Percentiles rank a stretch among this genome's conserved stretches.
These are phyloP conservation scores for Triticum monococcum DNA, from an alignment of 176 grass and related monocot species.

Conservation along the genomic window DNA sequence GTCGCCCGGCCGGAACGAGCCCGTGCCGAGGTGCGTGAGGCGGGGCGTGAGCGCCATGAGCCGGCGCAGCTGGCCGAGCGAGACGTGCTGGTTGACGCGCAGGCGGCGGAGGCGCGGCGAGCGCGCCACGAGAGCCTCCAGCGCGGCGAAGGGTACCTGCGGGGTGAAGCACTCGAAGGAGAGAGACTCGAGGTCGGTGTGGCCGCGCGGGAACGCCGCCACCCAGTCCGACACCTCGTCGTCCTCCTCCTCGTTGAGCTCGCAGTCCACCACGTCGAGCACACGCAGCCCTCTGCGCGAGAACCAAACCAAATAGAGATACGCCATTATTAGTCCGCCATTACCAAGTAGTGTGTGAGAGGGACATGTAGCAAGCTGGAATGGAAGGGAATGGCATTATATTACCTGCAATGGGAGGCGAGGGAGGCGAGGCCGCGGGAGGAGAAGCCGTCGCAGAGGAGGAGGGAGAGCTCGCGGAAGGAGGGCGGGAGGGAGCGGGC, in stretches of 20 bases:
- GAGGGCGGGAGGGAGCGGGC: constrained; percentile 38
- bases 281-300: constrained; percentile 50
- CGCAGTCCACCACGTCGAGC: constrained; percentile 77
- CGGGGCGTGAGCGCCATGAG: constrained; percentile 64
- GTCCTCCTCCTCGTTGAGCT: constrained; percentile 51
- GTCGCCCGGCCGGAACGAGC: constrained; percentile 52
- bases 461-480: constrained; percentile 71
- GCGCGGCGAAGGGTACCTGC: constrained; percentile 41
- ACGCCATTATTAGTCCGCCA: background rate
- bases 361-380: background rate
- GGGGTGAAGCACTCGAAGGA: constrained; percentile 65
- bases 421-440: constrained; percentile 70
- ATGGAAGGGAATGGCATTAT: background rate
- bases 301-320: background rate
- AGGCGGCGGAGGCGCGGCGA: constrained; percentile 69
- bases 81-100: constrained; percentile 66
- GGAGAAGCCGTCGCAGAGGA: constrained; percentile 91
- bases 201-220: constrained; percentile 52
- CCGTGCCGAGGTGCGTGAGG: constrained; percentile 76
- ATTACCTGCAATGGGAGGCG: constrained; percentile 82
- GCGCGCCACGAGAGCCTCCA: constrained; percentile 72
- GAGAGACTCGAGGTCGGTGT: constrained; percentile 62
- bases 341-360: background rate
- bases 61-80: constrained; percentile 66
- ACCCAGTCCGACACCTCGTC: constrained; percentile 66